Base-by-base conservation (phyloP, 192 early-diverging fungal species). In the Backusella macrospora region DNA sequence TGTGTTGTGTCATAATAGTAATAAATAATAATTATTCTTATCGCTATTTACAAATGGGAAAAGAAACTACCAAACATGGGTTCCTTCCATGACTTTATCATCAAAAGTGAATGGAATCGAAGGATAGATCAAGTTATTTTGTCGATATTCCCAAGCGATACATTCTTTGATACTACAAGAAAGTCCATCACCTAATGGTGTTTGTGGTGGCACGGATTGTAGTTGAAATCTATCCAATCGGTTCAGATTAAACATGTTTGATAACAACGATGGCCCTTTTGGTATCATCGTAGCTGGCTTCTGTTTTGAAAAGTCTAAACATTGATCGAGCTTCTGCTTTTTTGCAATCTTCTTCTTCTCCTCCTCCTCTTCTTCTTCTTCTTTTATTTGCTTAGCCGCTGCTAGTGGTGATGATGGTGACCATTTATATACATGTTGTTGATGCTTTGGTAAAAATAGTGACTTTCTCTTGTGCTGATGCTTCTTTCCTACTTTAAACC, bases 111-210 rank as follows among this genome's bases (percentile, higher is more conserved):
- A 34, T 34, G 29, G 29, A 34, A 34, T 34, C 29, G 45, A 46
- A 46, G 45, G 45, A 46, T 46, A 14, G 3, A 46, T 14, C 10
- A 46, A 4, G 65, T 66, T 66, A 5, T 66, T 37, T n/a, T 34
- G 29, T 34, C 37, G 65, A 15, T 66, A 39, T 44, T 66, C 65
- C 65, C 65, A 66, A 66, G 37, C 16, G 16, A 66, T 4, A 18
- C 65, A 66, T 10, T 66, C 65, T n/a, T 40, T 34, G n/a, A 66
- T 16, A 18, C 65, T 66, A 18, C n/a, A 18, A n/a, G 65, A 66
- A 66, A 66, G 29, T 6, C 18, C 40, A 42, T 43, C 40, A 34
- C 29, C 29, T 15, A 16, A 44, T 9, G 40, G 14, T 12, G 4
- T 43, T 4, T 42, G 39, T n/a, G 39, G 40, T 43, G 39, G 15